phyloP scores from a whole-genome alignment of 208 protist genomes.

The Acanthamoeba triangularis region DNA sequence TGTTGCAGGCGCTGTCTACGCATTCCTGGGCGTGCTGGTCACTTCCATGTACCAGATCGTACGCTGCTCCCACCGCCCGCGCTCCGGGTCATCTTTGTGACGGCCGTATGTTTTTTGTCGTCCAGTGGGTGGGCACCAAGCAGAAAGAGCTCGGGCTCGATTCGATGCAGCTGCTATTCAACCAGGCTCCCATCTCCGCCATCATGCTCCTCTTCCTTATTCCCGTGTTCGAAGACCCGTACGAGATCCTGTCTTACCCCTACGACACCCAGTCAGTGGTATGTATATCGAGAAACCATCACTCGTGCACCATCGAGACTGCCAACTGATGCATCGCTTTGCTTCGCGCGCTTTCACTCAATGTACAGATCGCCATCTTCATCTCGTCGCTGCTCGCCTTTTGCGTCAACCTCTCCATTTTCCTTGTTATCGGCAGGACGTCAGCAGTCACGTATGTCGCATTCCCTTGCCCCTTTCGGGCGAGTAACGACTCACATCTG shows the following conservation, averaged over 20 bases:
- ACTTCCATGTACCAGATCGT: constrained; percentile 95
- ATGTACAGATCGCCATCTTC: constrained; percentile 59
- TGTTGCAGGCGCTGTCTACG: constrained; percentile 83
- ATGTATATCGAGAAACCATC: neutral
- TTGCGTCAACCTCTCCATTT: constrained; percentile 94
- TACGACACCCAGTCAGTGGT: constrained; percentile 90
- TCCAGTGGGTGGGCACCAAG: constrained; percentile 93
- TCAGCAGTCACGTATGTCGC: constrained; percentile 92
- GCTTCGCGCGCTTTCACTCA: neutral
- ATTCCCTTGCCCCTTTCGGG: neutral
- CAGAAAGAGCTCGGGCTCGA: constrained; percentile 93
- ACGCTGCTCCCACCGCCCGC: neutral
- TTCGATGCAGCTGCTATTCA: constrained; percentile 93
- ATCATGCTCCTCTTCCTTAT: constrained; percentile 90
- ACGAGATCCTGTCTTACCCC: constrained; percentile 86
- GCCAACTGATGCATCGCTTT: neutral
- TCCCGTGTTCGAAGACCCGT: constrained; percentile 88
- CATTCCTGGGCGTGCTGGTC: constrained; percentile 89
- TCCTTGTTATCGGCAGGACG: constrained; percentile 94
- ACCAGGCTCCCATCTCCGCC: constrained; percentile 93
- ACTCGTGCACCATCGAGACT: too few species aligned
- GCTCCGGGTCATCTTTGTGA: neutral
- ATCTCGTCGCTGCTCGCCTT: constrained; percentile 91
- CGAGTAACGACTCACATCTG: neutral
- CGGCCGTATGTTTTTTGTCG: neutral